phyloP scores from a whole-genome alignment of 208 protist genomes.

The Hexamita inflata region DNA sequence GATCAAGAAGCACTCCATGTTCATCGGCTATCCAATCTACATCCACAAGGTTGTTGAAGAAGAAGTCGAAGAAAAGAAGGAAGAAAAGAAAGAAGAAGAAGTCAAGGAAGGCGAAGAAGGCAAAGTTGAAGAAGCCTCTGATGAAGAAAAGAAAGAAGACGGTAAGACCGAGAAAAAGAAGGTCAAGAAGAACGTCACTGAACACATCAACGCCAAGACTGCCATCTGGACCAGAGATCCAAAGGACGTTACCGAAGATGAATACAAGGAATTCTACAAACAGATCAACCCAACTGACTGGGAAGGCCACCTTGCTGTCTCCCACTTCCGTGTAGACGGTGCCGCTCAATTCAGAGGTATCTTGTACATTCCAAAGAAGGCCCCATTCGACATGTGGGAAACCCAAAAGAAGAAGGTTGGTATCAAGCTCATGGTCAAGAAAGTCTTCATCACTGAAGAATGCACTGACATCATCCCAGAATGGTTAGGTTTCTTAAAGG shows the following conservation, averaged over 20 bases:
- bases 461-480: conserved; percentile 86
- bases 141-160: conserved; percentile 46
- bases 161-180: conserved; percentile 61
- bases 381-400: conserved; percentile 72
- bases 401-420: conserved; percentile 76
- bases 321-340: conserved; percentile 91
- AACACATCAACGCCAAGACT: conserved; percentile 88
- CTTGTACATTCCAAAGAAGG: conserved; percentile 79
- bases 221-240: conserved; percentile 86
- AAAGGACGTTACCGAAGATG: conserved; percentile 81
- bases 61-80: conserved; percentile 49
- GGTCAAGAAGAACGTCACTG: conserved; percentile 64
- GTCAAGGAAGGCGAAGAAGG: conserved; percentile 57
- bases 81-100: conserved; percentile 59
- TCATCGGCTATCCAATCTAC: conserved; percentile 90
- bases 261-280: conserved; percentile 97
- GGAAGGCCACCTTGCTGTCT: conserved; percentile 73
- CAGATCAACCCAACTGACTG: conserved; percentile 69
- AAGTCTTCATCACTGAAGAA: conserved; percentile 90
- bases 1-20: conserved; percentile 91
- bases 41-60: conserved; percentile 57
- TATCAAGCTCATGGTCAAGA: conserved; percentile 68
- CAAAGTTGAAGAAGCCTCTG: conserved; percentile 47
- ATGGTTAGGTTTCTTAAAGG: conserved; percentile 83
- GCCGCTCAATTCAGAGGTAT: conserved; percentile 85